phyloP scores from a whole-genome alignment of 345 rosid species.

The Linum lewisii region DNA sequence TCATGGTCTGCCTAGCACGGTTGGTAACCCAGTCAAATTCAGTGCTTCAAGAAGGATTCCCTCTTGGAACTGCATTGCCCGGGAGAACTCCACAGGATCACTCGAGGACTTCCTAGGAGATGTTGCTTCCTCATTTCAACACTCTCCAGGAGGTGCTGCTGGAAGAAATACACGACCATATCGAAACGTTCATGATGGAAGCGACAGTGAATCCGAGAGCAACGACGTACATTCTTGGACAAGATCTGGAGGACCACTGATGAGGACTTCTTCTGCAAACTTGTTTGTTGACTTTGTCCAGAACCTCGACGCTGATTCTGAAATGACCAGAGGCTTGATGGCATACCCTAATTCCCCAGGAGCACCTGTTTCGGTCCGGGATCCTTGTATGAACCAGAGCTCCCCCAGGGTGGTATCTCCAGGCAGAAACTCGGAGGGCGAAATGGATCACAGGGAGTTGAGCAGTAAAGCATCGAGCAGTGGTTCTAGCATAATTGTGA shows the following conservation, averaged over 20 bases:
- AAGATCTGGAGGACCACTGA: constrained; percentile 89
- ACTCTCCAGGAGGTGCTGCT: constrained; percentile 33
- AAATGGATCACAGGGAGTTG: constrained; percentile 33
- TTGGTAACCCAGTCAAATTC: constrained; percentile 34
- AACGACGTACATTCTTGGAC: constrained; percentile 82
- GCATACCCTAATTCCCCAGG: constrained; percentile 36
- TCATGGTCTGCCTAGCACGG: constrained; percentile 36
- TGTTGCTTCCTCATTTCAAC: constrained; percentile 32
- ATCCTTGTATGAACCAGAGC: constrained; percentile 27
- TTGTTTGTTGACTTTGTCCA: constrained; percentile 70
- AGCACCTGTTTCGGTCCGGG: constrained; percentile 28
- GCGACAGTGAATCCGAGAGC: constrained; percentile 78
- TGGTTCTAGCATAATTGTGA: constrained; percentile 50
- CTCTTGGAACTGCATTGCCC: constrained; percentile 89
- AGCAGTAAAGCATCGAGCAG: constrained; percentile 21
- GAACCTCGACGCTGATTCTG: constrained; percentile 49
- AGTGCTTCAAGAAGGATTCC: constrained; percentile 87
- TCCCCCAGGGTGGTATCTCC: constrained; percentile 30
- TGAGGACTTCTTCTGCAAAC: constrained; percentile 91
- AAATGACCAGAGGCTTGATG: constrained; percentile 33
- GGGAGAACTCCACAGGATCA: constrained; percentile 94
- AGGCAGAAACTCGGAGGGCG: constrained; percentile 36
- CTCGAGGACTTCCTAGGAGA: constrained; percentile 52
- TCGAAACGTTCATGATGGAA: constrained; percentile 47
- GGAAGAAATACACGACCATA: constrained; percentile 35